Conservation (phyloP, 2,329 filamentous ascomycete genomes). For the Tothia fuscella region DNA sequence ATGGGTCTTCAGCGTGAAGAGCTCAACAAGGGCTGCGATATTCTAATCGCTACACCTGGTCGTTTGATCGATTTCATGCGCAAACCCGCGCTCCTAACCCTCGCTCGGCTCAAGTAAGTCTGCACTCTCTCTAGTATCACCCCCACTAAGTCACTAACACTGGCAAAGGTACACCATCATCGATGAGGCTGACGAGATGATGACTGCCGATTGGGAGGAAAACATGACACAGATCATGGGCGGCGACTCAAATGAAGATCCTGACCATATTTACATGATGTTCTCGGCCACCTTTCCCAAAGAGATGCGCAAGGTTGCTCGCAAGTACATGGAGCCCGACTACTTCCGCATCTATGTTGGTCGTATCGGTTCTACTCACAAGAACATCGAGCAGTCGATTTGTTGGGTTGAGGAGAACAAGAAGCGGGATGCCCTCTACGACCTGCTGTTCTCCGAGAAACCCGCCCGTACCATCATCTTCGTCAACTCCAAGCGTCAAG, state of each 20-base stretch:
- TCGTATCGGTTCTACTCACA: constrained; percentile 69
- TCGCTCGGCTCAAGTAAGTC: constrained; percentile 65
- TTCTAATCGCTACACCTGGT: constrained; percentile 80
- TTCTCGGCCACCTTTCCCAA: constrained; percentile 94
- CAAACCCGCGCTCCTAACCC: constrained; percentile 53
- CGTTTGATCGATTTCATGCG: constrained; percentile 76
- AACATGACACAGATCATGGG: constrained; percentile 71
- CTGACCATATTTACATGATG: constrained; percentile 59
- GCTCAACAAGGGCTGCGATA: constrained; percentile 72
- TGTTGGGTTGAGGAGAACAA: constrained; percentile 50
- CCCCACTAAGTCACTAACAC: background rate
- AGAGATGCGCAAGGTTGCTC: constrained; percentile 61
- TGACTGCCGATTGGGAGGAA: constrained; percentile 65
- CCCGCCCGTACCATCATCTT: constrained; percentile 76
- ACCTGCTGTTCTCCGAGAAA: constrained; percentile 57
- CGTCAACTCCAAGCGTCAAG: constrained; percentile 66
- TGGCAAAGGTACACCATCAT: constrained; percentile 52
- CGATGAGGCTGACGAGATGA: constrained; percentile 91
- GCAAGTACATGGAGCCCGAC: constrained; percentile 59
- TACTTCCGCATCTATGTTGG: constrained; percentile 77
- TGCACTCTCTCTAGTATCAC: constrained; percentile 9
- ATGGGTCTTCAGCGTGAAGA: constrained; percentile 57
- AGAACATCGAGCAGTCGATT: constrained; percentile 70
- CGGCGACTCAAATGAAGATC: constrained; percentile 66
- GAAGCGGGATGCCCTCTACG: constrained; percentile 61